A percentile compares a stretch with the other conserved stretches of the same genome.
Conservation (phyloP, 2,329 filamentous ascomycete genomes). For the Pestalotiopsis sp. region DNA sequence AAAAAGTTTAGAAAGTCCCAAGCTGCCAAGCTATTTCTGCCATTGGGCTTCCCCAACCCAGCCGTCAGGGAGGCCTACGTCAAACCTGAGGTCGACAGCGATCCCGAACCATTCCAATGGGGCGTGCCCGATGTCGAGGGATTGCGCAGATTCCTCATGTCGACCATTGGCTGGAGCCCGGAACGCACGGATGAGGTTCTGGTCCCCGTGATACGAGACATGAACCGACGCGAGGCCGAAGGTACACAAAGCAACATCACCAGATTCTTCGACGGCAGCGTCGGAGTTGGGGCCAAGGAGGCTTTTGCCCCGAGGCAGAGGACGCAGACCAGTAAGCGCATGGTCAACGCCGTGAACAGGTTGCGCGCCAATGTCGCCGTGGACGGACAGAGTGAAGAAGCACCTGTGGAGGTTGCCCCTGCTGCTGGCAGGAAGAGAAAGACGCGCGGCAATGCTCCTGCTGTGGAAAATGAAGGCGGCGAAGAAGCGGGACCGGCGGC, state of each 20-base stretch:
- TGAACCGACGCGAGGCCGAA: constrained; percentile 86
- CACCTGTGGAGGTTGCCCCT: constrained; percentile 21
- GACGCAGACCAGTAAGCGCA: constrained; percentile 69
- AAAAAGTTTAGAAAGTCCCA: constrained; percentile 85
- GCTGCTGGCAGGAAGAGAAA: constrained; percentile 35
- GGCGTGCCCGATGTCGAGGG: constrained; percentile 91
- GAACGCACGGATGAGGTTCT: constrained; percentile 95
- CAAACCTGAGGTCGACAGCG: constrained; percentile 81
- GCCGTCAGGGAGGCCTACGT: constrained; percentile 85
- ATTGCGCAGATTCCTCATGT: constrained; percentile 82
- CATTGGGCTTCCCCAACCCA: constrained; percentile 75
- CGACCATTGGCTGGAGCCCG: constrained; percentile 88
- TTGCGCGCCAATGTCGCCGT: constrained; percentile 59
- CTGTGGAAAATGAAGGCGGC: constrained; percentile 23
- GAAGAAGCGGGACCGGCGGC: constrained; percentile 12
- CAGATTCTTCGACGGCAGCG: constrained; percentile 79
- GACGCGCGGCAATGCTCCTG: constrained; percentile 21
- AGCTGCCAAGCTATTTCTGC: constrained; percentile 83
- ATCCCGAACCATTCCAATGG: constrained; percentile 85
- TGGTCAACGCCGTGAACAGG: constrained; percentile 74
- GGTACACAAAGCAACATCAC: constrained; percentile 97
- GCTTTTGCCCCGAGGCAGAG: constrained; percentile 73
- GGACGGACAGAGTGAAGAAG: constrained; percentile 20
- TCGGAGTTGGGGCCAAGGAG: constrained; percentile 68
- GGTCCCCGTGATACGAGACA: constrained; percentile 91